A percentile compares a stretch with the other conserved stretches of the same genome.
phyloP scores from a whole-genome alignment of 164 flowering plant genomes.

The Stephania yunnanensis region DNA sequence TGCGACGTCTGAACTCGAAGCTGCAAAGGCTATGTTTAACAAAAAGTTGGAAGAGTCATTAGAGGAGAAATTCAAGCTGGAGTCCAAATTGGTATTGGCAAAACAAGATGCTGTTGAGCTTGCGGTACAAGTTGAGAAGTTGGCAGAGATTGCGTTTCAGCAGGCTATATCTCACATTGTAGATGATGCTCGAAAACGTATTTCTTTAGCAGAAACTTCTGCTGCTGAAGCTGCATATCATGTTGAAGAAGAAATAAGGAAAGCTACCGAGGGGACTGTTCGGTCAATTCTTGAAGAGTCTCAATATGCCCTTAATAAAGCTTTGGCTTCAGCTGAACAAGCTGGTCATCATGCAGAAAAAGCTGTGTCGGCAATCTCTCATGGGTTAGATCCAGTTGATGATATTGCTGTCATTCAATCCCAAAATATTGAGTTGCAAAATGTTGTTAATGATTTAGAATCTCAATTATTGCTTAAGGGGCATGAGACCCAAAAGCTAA shows the following conservation, averaged over 20 bases:
- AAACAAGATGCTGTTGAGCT: slow-evolving; percentile 55
- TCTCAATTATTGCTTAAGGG: slow-evolving; percentile 30
- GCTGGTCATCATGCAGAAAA: slow-evolving; percentile 36
- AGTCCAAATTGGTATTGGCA: slow-evolving; percentile 45
- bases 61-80: slow-evolving; percentile 46
- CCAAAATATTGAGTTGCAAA: slow-evolving; percentile 35
- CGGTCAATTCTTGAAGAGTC: slow-evolving; percentile 43
- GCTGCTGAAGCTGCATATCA: slow-evolving; percentile 51
- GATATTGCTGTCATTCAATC: slow-evolving; percentile 35
- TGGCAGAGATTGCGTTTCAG: slow-evolving; percentile 47
- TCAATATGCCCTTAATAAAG: slow-evolving; percentile 44
- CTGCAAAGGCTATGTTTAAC: slow-evolving; percentile 41
- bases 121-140: slow-evolving; percentile 59
- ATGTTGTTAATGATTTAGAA: slow-evolving; percentile 32
- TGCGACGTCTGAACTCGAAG: slow-evolving; percentile 45
- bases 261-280: slow-evolving; percentile 38
- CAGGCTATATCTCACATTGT: slow-evolving; percentile 55
- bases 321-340: slow-evolving; percentile 39
- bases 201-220: slow-evolving; percentile 54
- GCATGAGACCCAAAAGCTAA: slow-evolving; percentile 37
- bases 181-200: slow-evolving; percentile 42
- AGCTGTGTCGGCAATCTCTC: slow-evolving; percentile 24
- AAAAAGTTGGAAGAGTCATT: slow-evolving; percentile 39
- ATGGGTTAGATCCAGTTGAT: slow-evolving; percentile 29
- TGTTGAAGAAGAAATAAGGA: slow-evolving; percentile 46